A percentile compares a stretch with the other conserved stretches of the same genome.
These are phyloP conservation scores for Saccharomyces hybrid DNA, from an alignment of 1,139 yeast genomes.

Conservation along the genomic window DNA sequence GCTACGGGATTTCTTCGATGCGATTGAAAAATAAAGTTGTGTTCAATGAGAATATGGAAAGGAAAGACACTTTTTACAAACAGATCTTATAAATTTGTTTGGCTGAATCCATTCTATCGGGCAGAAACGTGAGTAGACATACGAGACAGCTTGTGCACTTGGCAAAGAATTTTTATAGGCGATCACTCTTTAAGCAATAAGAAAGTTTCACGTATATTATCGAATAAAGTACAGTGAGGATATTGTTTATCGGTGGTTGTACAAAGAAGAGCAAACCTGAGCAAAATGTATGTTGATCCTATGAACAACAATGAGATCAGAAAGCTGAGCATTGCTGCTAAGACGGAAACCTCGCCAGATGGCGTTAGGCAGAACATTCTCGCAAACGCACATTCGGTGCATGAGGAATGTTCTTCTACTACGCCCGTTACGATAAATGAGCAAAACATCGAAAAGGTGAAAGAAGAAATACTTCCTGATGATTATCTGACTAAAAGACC, in stretches of 20 bases:
- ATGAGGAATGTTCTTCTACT: not conserved
- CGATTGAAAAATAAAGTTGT: not conserved
- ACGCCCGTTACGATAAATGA: not conserved
- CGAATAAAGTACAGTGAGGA: slow-evolving; percentile 3
- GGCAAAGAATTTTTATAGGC: not conserved
- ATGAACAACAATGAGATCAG: slow-evolving; percentile 19
- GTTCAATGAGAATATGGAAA: not conserved
- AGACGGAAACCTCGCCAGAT: not conserved
- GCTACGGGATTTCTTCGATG: slow-evolving; percentile 1
- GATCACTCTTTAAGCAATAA: not conserved
- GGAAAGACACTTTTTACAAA: not conserved
- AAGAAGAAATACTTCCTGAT: slow-evolving; percentile 4
- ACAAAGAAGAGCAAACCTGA: not conserved
- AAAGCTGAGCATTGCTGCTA: slow-evolving; percentile 11
- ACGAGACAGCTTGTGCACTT: not conserved
- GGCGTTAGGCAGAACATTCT: not conserved
- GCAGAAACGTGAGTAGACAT: not conserved
- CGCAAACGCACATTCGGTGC: not conserved
- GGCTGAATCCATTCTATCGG: not conserved
- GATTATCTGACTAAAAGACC: slow-evolving; percentile 2
- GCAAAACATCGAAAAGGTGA: slow-evolving; percentile 8
- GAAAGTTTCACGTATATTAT: not conserved
- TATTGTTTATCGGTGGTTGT: slow-evolving; percentile 5
- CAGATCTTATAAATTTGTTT: not conserved
- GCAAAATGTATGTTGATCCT: slow-evolving; percentile 22